Base-by-base conservation (phyloP, 805 yeast species). In the Saturnispora halmiae region DNA sequence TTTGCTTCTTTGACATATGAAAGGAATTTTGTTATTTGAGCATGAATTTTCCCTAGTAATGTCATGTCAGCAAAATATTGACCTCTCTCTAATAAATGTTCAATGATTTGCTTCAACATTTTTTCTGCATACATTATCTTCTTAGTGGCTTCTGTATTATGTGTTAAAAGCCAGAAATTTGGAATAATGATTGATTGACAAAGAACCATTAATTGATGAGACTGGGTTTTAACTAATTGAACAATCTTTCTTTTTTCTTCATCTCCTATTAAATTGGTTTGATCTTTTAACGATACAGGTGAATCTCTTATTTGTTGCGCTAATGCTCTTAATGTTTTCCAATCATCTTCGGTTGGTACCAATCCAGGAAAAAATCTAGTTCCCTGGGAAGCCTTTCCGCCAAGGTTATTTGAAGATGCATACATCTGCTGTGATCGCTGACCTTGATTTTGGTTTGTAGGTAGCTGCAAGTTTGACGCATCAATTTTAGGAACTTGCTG, bases 101-200 rank as follows among this genome's bases (percentile, higher is more conserved):
- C 92, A 49, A 79, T 62, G 45, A 85, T 82, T 54, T 79, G 82
- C 52, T 77, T 79, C 33, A 84, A 77, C 79, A 85, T 79, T 45
- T 77, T 71, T 59, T 85, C 79, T 69, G 83, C 75, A 55, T 82
- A 88, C 45, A 87, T 69, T 44, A 87, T 71, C 49, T 83, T 73
- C 52, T 75, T 77, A 1, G 94, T 81, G 8, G 84, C 88, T 37
- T 78, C 83, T 36, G 69, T 72, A 56, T 82, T 82, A 51, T 79
- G 77, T 1, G 94, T 82, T 45, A 84, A 66, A 44, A 81, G 72
- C 54, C 74, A 86, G 52, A 83, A 84, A 53, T 82, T 78, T 28
- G 94, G 86, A 31, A 84, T 75, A 32, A 86, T 67, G 25, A 59
- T 51, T 45, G 79, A 79, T 54, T 85, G 94, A 14, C 82, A 80